Evolutionary conservation across 768 basidiomycete species (phyloP).

Genomic region (Lactarius indigo): DNA sequence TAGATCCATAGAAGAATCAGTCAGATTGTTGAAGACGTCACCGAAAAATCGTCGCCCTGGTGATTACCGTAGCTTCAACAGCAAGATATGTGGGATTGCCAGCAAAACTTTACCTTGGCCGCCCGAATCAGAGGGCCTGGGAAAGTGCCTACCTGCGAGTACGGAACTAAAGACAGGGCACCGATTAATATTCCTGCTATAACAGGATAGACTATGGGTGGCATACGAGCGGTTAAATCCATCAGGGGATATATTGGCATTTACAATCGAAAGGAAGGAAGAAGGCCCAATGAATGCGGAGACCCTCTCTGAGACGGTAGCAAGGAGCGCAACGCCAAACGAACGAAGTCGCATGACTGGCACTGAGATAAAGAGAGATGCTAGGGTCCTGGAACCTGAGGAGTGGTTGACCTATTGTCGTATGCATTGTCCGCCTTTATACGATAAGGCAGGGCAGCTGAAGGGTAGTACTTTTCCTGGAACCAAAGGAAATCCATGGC

Average conservation of each 20-base stretch:
- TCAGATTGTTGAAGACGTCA: conserved; percentile 46
- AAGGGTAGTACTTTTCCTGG: too few species aligned
- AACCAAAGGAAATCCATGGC: not conserved
- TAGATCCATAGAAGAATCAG: conserved; percentile 43
- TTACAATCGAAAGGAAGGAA: conserved; percentile 26
- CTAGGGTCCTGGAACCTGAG: not conserved
- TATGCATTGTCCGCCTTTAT: conserved; percentile 4
- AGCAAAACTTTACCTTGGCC: conserved; percentile 27
- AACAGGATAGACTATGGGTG: not conserved
- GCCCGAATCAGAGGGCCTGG: conserved; percentile 48
- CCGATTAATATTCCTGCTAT: not conserved
- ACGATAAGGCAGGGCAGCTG: not conserved
- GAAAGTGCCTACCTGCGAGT: conserved; percentile 40
- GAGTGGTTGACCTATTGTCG: too few species aligned
- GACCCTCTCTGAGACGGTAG: not conserved
- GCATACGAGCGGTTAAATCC: conserved; percentile 26
- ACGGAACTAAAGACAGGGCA: conserved; percentile 32
- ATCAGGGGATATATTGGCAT: conserved; percentile 25
- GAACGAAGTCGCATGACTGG: not conserved
- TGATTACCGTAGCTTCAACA: conserved; percentile 28
- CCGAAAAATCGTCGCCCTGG: conserved; percentile 36
- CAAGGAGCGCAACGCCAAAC: not conserved
- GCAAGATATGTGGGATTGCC: not conserved
- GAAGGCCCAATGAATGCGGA: conserved; percentile 27
- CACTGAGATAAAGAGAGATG: not conserved